Percentiles rank a stretch among this genome's conserved stretches.
These are phyloP conservation scores for Colletotrichum viniferum DNA, from an alignment of 2,329 filamentous ascomycete genomes.

Conservation along the genomic window DNA sequence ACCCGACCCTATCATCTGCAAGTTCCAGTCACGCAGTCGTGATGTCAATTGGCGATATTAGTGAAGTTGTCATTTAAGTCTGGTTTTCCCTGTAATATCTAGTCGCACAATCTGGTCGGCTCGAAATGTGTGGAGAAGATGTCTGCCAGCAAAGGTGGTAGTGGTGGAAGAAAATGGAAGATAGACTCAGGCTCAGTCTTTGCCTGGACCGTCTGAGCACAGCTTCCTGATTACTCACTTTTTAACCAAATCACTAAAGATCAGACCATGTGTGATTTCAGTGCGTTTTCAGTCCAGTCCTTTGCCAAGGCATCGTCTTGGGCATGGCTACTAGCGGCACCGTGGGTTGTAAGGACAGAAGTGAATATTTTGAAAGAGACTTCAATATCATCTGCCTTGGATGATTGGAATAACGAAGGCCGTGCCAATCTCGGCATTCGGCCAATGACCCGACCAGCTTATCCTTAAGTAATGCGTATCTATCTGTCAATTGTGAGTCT, in stretches of 20 bases:
- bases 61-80: neutral
- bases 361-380: neutral
- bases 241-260: neutral
- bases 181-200: neutral
- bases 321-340: neutral
- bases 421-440: neutral
- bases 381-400: neutral
- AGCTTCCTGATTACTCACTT: neutral
- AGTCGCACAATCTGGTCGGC: neutral
- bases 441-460: neutral
- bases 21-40: neutral
- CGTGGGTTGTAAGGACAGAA: neutral
- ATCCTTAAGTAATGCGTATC: neutral
- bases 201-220: accelerated
- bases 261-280: neutral
- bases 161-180: neutral
- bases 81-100: neutral
- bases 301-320: neutral
- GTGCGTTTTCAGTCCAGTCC: neutral
- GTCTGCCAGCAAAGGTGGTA: neutral
- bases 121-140: neutral
- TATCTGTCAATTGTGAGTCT: neutral
- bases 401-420: neutral
- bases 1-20: neutral
- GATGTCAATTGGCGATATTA: neutral